Percentiles rank a stretch among this genome's conserved stretches.
Conservation (phyloP, 192 early-diverging fungal genomes). For the Globomyces pollinis-pini region DNA sequence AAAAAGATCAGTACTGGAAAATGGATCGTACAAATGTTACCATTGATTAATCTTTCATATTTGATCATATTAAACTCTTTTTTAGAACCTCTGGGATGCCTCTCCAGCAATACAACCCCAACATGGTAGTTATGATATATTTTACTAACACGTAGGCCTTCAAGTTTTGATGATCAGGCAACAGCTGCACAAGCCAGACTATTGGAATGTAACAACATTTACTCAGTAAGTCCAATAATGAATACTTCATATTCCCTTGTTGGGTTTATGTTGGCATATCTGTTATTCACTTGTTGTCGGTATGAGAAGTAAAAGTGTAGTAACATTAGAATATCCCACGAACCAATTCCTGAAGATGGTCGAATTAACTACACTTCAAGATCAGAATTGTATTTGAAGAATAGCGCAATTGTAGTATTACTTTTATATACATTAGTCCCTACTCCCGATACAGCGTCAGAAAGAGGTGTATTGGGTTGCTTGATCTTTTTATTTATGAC, state of each 20-base stretch:
- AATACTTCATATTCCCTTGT: background rate
- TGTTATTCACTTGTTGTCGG: background rate
- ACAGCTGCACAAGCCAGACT: background rate
- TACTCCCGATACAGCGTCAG: background rate
- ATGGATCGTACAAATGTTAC: background rate
- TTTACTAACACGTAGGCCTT: background rate
- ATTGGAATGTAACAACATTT: background rate
- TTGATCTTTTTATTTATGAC: background rate
- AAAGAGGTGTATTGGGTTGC: background rate
- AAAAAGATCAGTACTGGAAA: no score
- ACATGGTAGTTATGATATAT: background rate
- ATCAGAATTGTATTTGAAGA: constrained; percentile 3
- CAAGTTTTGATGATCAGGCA: background rate
- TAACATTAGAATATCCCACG: background rate
- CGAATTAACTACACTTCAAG: background rate
- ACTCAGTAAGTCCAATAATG: background rate
- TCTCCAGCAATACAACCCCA: background rate
- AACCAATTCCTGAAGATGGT: background rate
- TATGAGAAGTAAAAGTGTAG: background rate
- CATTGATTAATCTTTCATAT: constrained; percentile 1
- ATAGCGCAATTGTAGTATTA: background rate
- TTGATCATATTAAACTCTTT: constrained; percentile 2
- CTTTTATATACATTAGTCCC: background rate
- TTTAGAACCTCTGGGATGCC: background rate
- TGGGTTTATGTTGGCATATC: background rate